Base-by-base conservation (phyloP, 2,329 filamentous ascomycete species). In the Pestalotiopsis sp. region DNA sequence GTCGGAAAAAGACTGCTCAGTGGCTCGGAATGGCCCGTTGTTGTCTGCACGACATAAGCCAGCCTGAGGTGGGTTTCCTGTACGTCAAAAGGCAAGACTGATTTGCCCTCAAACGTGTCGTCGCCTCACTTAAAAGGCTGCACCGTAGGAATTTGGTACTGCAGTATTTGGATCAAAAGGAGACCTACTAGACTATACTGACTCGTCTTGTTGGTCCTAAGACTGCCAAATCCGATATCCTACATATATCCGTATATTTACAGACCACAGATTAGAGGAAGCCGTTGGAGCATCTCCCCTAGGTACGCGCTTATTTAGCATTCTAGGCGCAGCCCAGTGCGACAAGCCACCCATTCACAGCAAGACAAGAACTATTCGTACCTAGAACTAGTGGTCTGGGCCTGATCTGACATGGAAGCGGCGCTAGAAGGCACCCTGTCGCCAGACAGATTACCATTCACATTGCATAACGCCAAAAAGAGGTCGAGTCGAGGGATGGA, bases 241-340 rank as follows among this genome's bases (percentile, higher is more conserved):
- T 36, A 36, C 31, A 36, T 36, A 9, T 9, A 36, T 36, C 31
- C 7, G 31, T 36, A 36, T 36, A 36, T 36, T 36, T 36, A 36
- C 31, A 36, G 7, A 36, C 7, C 31, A 36, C 31, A 36, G 31
- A 31, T 31, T 36, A 36, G 31, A 52, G 45, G 20, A 52, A 52
- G 59, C 25, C 59, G 59, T 36, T 71, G 71, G 72, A 69, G 72
- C 71, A 62, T 68, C 71, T 70, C 23, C 57, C 66, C 60, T 67
- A 69, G 69, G 70, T 63, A 70, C 72, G 72, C 72, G 72, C 72
- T 72, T 73, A 73, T 70, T 70, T 62, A 62, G 59, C 59, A 62
- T 36, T 20, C 59, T 39, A 39, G 59, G 27, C 25, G 59, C 27
- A 62, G 57, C 23, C 23, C 23, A 59, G 11, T 62, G 59, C 27